phyloP scores from a whole-genome alignment of 805 yeast species.

The Suhomyces sp. region DNA sequence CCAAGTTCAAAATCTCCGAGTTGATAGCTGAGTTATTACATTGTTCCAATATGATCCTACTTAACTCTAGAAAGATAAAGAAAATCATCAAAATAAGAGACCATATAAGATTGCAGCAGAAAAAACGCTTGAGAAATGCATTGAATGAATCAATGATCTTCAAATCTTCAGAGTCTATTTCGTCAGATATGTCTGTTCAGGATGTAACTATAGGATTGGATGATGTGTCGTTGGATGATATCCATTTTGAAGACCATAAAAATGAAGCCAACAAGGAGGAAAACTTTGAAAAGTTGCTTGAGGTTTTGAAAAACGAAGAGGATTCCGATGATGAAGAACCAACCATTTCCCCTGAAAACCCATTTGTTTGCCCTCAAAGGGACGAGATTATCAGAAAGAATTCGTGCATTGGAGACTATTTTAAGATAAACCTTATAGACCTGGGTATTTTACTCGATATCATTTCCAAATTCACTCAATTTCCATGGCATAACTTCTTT shows the following conservation, averaged over 20 bases:
- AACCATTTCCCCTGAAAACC: constrained; percentile 39
- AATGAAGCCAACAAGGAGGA: constrained; percentile 21
- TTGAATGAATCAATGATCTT: constrained; percentile 20
- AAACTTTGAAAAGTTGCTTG: constrained; percentile 16
- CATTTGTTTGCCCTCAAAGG: constrained; percentile 39
- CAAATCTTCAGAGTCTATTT: constrained; percentile 4
- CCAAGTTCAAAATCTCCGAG: constrained; percentile 86
- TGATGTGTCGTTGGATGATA: constrained; percentile 36
- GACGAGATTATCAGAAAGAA: constrained; percentile 38
- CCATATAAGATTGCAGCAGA: constrained; percentile 46
- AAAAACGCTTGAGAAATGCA: constrained; percentile 45
- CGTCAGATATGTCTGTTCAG: constrained; percentile 9
- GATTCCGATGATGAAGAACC: constrained; percentile 47
- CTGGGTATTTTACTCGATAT: constrained; percentile 64
- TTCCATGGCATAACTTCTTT: constrained; percentile 96
- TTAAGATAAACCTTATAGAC: constrained; percentile 80
- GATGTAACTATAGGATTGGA: constrained; percentile 38
- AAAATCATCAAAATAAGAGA: constrained; percentile 68
- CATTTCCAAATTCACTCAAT: constrained; percentile 70
- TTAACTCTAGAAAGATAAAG: constrained; percentile 76
- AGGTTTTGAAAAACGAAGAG: constrained; percentile 27
- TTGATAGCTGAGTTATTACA: constrained; percentile 90
- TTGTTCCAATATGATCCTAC: constrained; percentile 93
- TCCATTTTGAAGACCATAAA: constrained; percentile 18
- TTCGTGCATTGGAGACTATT: constrained; percentile 82